Evolutionary conservation across 805 yeast genomes (phyloP), one percentile per base, ranked within the genome.

Genomic region (Priceomyces haplophilus): DNA sequence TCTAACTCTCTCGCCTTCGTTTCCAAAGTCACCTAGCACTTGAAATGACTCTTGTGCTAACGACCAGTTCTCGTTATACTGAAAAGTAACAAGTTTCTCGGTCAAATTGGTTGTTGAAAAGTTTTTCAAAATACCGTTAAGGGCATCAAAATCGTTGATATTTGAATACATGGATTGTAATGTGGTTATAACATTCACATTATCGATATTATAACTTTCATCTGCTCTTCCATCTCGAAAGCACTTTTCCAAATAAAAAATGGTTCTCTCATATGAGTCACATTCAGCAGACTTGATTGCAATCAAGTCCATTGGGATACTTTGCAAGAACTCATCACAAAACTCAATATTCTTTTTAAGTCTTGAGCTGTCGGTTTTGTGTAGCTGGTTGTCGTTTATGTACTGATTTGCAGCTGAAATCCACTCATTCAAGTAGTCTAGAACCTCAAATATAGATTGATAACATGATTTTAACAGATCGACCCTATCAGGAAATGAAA

Each of bases 341-440:
- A 43, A 47, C 32, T 42, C 43, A 15, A 63, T 48, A 41, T 53
- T 66, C 41, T 58, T 67, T 34, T 55, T 65, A 51, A 55, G 18
- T 30, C 50, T 43, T 13, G 43, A 33, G n/a, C 51, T 41, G 2
- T 56, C 65, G 1, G 50, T 27, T 23, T 51, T 53, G 7, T 54
- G 40, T 15, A 59, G 33, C 11, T 43, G 38, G 16, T 49, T 40
- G n/a, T 60, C 62, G 34, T 64, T 57, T 21, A 63, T 40, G 38
- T 52, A 51, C 34, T 67, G 67, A 0, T 67, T 61, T 2, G 72
- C 67, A 7, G 64, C 55, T 1, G 75, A 65, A n/a, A 59, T 55
- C 96, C 97, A 89, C 51, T 85, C 88, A 44, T 82, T 79, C 48
- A 89, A 79, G 55, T 89, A 88, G 54, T 93, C 98, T 20, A 90